These are phyloP conservation scores for Atkinsonella hypoxylon DNA, from an alignment of 2,329 filamentous ascomycete species.

Conservation along the genomic window DNA sequence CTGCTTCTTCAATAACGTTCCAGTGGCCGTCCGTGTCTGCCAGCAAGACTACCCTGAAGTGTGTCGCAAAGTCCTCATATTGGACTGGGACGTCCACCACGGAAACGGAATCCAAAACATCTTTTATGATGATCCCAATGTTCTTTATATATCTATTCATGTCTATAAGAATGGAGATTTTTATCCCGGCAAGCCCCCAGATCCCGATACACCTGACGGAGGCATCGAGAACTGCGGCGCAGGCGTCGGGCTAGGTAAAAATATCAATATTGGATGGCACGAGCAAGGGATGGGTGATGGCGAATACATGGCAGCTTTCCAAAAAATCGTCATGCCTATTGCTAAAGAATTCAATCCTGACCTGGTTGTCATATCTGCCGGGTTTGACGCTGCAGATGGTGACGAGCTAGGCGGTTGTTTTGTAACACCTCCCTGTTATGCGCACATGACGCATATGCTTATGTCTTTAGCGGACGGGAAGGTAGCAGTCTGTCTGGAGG, in stretches of 20 bases:
- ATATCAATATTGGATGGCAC: conserved; percentile 57
- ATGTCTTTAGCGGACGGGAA: conserved; percentile 89
- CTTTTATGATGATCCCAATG: conserved; percentile 88
- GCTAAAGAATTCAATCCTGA: conserved; percentile 89
- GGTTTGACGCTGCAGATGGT: conserved; percentile 89
- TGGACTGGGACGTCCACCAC: conserved; percentile 79
- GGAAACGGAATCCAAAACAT: conserved; percentile 94
- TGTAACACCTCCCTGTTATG: conserved; percentile 82
- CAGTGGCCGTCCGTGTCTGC: conserved; percentile 80
- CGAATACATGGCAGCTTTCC: conserved; percentile 93
- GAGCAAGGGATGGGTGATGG: conserved; percentile 82
- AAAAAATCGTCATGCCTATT: conserved; percentile 93
- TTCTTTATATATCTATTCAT: conserved; percentile 91
- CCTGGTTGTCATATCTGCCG: conserved; percentile 86
- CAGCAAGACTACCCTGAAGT: conserved; percentile 66
- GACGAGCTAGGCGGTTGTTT: conserved; percentile 89
- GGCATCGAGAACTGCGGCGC: conserved; percentile 47
- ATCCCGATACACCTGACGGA: conserved; percentile 45
- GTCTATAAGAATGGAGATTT: conserved; percentile 76
- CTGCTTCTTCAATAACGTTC: conserved; percentile 96
- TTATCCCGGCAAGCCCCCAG: conserved; percentile 61
- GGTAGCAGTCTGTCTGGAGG: conserved; percentile 85
- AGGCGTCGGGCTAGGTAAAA: conserved; percentile 43
- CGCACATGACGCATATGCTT: conserved; percentile 98
- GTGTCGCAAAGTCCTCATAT: conserved; percentile 80